phyloP scores from a whole-genome alignment of 1,139 yeast species.

The Zhuliangozyma blackwelliae region DNA sequence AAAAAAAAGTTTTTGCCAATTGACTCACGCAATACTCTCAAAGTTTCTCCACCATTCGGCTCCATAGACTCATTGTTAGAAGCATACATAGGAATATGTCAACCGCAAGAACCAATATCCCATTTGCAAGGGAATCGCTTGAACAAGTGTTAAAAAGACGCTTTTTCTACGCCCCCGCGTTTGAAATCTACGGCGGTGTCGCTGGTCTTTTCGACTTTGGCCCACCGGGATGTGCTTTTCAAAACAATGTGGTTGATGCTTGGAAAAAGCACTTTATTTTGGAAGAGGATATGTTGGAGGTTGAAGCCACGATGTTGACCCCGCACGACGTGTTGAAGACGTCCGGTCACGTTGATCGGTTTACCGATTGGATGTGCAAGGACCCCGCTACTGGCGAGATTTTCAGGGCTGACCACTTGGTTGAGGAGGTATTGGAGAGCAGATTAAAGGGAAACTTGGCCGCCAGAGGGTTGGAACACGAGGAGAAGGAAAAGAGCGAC shows the following conservation, averaged over 20 bases:
- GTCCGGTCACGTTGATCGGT: conserved; percentile 98
- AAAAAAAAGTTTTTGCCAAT: too few relatives aligned
- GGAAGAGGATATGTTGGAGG: conserved; percentile 98
- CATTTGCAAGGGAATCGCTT: conserved; percentile 77
- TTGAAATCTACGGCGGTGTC: conserved; percentile 97
- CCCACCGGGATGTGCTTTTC: conserved; percentile 99
- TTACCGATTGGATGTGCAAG: conserved; percentile 99
- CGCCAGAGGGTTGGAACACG: conserved; percentile 75
- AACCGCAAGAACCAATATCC: conserved; percentile 25
- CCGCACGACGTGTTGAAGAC: conserved; percentile 97
- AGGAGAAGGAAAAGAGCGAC: conserved; percentile 59
- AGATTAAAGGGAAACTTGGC: conserved; percentile 94
- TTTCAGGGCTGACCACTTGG: conserved; percentile 96
- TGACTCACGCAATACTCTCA: too few relatives aligned
- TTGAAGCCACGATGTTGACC: conserved; percentile 95
- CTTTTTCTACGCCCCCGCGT: conserved; percentile 95
- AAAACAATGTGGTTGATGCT: conserved; percentile 87
- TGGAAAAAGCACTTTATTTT: conserved; percentile 98
- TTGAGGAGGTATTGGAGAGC: conserved; percentile 94
- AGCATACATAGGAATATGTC: conserved; percentile 19
- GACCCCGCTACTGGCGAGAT: conserved; percentile 96
- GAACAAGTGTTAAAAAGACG: conserved; percentile 92
- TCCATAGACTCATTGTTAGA: too few relatives aligned
- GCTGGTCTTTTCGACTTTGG: conserved; percentile 98
- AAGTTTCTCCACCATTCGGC: too few relatives aligned